Base-by-base conservation (phyloP, 148 eudicot genomes). In the Polygonum maritimum region DNA sequence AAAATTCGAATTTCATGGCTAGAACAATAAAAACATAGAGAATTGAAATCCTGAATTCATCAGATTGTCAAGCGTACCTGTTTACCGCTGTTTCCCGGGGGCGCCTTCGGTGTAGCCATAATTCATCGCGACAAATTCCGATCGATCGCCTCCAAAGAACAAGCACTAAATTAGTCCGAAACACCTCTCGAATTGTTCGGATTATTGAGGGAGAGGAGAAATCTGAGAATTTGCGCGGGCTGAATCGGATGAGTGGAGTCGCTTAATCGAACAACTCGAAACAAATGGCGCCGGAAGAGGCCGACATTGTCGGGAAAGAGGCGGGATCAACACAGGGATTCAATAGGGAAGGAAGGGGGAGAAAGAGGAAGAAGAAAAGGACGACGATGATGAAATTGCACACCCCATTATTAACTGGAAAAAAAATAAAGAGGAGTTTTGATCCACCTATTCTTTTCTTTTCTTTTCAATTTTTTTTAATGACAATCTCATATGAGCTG, bases 291-390 rank as follows among this genome's bases (percentile, higher is more conserved):
- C 44, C 76, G 41, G 58, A 49, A 44, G 76, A n/a, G 1, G 76
- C 76, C 87, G 83, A 82, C 87, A 88, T 82, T 88, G 91, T 78
- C 76, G 84, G 79, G 84, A 84, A 71, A 82, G 77, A 58, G 83
- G 84, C 87, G 88, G 91, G 83, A 88, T 77, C 84, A 78, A 84
- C 85, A 71, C 81, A 81, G 69, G 58, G 47, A 57, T 63, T 63
- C 40, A 63, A 33, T 33, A 4, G 13, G 18, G 3, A 63, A 13
- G 13, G 18, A 10, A 63, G 41, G 70, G 12, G 26, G 14, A 7
- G 67, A 60, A 3, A 22, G 12, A 22, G 33, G 33, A 13, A 19
- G 36, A 33, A 31, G 36, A 62, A 40, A 63, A 18, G 14, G 40
- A 63, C 13, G 40, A 63, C 18, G 57, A 63, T 31, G 40, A 63